Evolutionary conservation across 257 asterid genomes (phyloP).

Genomic region (Solanum virginianum): DNA sequence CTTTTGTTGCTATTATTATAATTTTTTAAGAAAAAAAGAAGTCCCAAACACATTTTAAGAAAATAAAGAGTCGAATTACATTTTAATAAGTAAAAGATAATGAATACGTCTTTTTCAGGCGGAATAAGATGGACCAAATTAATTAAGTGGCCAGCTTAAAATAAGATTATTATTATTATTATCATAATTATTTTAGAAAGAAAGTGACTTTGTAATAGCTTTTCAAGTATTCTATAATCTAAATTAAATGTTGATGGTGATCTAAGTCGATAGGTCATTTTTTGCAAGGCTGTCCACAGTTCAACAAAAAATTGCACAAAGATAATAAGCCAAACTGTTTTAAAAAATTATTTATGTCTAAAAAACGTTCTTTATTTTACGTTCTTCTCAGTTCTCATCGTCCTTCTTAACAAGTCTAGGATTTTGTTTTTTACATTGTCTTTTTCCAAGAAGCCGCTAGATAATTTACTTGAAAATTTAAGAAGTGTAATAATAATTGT

Average conservation of each 20-base stretch:
- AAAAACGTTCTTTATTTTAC: neutral
- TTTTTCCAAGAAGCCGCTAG: neutral
- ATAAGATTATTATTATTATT: neutral
- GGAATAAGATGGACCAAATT: neutral
- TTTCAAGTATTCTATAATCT: neutral
- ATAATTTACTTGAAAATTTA: neutral
- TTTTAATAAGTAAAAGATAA: neutral
- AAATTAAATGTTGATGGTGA: neutral
- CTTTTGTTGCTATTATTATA: neutral
- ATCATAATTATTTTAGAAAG: neutral
- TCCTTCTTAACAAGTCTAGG: neutral
- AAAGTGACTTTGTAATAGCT: neutral
- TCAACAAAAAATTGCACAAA: neutral
- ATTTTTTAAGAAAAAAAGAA: neutral
- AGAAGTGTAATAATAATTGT: too few species aligned
- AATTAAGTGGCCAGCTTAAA: neutral
- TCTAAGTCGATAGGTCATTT: neutral
- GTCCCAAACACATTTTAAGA: too few species aligned
- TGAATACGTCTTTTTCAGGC: neutral
- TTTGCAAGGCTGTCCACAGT: neutral
- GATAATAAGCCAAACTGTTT: neutral
- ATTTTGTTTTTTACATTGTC: neutral
- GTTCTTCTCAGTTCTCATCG: neutral
- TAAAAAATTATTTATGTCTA: neutral
- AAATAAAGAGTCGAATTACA: neutral